phyloP scores from a whole-genome alignment of 164 flowering plant species.

The Magnolia sinica region DNA sequence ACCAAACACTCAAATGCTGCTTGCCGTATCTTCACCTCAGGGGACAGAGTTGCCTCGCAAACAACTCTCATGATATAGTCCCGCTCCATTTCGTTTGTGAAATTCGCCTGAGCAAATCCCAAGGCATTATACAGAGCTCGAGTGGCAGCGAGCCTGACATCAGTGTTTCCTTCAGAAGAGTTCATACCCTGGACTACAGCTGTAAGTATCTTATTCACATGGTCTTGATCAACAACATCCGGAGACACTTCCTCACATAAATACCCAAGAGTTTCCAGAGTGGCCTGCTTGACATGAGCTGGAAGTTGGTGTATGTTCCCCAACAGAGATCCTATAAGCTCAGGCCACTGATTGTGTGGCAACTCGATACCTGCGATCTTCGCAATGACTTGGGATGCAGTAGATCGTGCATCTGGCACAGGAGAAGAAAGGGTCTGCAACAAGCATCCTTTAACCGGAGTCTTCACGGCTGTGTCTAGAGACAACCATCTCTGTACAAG shows the following conservation, averaged over 20 bases:
- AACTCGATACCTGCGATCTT: slow-evolving; percentile 60
- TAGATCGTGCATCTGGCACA: slow-evolving; percentile 49
- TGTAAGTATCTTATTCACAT: slow-evolving; percentile 59
- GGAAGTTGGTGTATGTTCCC: slow-evolving; percentile 52
- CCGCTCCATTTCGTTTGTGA: slow-evolving; percentile 63
- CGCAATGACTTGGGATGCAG: slow-evolving; percentile 62
- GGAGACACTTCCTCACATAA: slow-evolving; percentile 66
- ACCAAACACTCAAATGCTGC: slow-evolving; percentile 74
- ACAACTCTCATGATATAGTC: slow-evolving; percentile 69
- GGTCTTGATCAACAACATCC: slow-evolving; percentile 58
- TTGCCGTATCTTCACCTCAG: slow-evolving; percentile 54
- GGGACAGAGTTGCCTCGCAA: slow-evolving; percentile 61
- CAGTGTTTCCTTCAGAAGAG: slow-evolving; percentile 46
- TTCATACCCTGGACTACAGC: slow-evolving; percentile 69
- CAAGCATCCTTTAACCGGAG: slow-evolving; percentile 40
- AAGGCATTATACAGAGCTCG: slow-evolving; percentile 56
- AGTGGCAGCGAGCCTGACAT: slow-evolving; percentile 64
- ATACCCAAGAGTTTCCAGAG: slow-evolving; percentile 61
- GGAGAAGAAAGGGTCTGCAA: slow-evolving; percentile 47
- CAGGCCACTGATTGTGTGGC: slow-evolving; percentile 67
- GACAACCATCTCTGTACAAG: slow-evolving; percentile 59
- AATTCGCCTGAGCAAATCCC: slow-evolving; percentile 66
- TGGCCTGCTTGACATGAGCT: slow-evolving; percentile 54
- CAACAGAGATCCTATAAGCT: slow-evolving; percentile 44
- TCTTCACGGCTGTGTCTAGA: slow-evolving; percentile 34